Conservation (phyloP, 2,329 filamentous ascomycete genomes). For the Aspergillus versicolor region DNA sequence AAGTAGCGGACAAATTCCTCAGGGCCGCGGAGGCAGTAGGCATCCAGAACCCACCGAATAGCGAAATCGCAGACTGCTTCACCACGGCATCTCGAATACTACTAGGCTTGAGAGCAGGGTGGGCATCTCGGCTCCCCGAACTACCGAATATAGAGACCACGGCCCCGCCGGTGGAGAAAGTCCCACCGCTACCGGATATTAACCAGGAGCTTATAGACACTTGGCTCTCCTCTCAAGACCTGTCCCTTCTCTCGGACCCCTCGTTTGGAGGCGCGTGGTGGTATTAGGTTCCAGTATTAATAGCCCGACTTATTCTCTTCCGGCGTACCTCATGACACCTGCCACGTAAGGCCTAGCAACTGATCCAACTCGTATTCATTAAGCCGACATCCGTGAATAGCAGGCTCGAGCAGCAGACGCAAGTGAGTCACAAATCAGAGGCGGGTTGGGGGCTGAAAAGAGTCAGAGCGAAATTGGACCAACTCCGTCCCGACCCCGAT, state of each 20-base stretch:
- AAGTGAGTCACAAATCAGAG: no score
- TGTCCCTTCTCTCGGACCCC: constrained; percentile 1
- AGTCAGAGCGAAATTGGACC: background rate
- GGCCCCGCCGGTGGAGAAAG: background rate
- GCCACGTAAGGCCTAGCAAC: no score
- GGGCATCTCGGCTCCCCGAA: background rate
- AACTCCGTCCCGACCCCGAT: background rate
- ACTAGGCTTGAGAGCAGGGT: background rate
- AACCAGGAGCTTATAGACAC: constrained; percentile 6
- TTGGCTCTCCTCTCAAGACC: constrained; percentile 4
- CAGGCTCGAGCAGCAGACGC: no score
- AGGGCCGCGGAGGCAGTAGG: background rate
- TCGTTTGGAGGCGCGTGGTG: background rate
- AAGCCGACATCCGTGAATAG: no score
- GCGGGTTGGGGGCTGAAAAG: background rate
- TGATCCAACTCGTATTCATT: no score
- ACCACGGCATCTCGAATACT: background rate
- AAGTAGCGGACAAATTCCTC: constrained; percentile 8
- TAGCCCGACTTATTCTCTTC: no score
- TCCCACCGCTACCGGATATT: background rate
- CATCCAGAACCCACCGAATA: background rate
- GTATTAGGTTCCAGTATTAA: background rate
- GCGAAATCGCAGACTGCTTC: background rate
- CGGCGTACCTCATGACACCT: no score
- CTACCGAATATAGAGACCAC: background rate